Evolutionary conservation across 495 filamentous ascomycete genomes (phyloP).

Genomic region (Elasticomyces elasticus): DNA sequence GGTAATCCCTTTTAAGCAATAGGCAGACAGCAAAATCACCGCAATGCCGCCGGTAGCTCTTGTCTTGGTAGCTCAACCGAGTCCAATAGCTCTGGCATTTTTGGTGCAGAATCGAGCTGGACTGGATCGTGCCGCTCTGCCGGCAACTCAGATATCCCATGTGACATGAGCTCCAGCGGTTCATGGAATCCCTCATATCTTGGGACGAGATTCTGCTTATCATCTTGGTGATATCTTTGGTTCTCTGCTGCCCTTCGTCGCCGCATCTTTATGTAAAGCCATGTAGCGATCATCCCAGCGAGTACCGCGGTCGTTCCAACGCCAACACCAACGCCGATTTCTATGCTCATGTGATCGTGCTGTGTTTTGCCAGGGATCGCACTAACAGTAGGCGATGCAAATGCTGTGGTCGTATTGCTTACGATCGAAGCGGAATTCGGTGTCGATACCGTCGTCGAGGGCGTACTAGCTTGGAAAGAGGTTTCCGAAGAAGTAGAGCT

Average conservation of each 20-base stretch:
- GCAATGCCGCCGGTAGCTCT: background rate
- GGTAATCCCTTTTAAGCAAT: no score
- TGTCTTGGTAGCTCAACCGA: background rate
- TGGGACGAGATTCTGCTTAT: background rate
- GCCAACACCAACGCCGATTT: background rate
- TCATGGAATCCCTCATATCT: background rate
- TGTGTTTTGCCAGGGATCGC: background rate
- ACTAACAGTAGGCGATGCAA: background rate
- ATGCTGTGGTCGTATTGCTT: background rate
- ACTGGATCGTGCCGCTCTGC: background rate
- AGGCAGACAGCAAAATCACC: no score
- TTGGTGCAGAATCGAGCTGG: background rate
- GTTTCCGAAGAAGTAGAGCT: background rate
- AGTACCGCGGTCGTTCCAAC: background rate
- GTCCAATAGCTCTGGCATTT: background rate
- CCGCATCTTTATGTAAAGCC: background rate
- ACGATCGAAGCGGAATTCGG: background rate
- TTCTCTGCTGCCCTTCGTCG: background rate
- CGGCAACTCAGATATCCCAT: background rate
- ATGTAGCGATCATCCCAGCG: background rate
- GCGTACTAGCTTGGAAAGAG: background rate
- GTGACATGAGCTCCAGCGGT: background rate
- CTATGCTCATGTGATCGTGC: background rate
- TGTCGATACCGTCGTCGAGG: background rate
- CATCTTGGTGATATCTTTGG: background rate